phyloP scores from a whole-genome alignment of 129 eudicot genomes.

The sunflower (Helianthus annuus) region HanXRQr2.0-SUNRISE NC_035449.2:97367725-97368224 shows the following conservation, averaged over 20 bases:
- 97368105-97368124: slow-evolving; percentile 37
- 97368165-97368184: not conserved
- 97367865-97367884: slow-evolving; percentile 69
- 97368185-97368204: slow-evolving; percentile 17
- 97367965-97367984: not conserved
- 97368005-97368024: slow-evolving; percentile 57
- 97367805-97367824: too few species aligned
- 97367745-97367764: not conserved
- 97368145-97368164: slow-evolving; percentile 38
- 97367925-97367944: slow-evolving; percentile 68
- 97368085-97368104: slow-evolving; percentile 32
- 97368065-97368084: slow-evolving; percentile 33
- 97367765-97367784: not conserved
- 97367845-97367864: slow-evolving; percentile 51
- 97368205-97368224: slow-evolving; percentile 11
- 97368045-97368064: slow-evolving; percentile 47
- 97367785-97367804: too few species aligned
- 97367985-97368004: slow-evolving; percentile 31
- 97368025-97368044: slow-evolving; percentile 57
- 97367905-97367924: slow-evolving; percentile 83
- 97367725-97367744: not conserved
- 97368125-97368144: slow-evolving; percentile 47
- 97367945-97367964: slow-evolving; percentile 55
- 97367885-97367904: slow-evolving; percentile 78
- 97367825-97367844: slow-evolving; percentile 45